Percentiles rank a stretch among this genome's conserved stretches.
These are phyloP conservation scores for Diaporthe capsici DNA, from an alignment of 2,329 filamentous ascomycete species.

Conservation along the genomic window DNA sequence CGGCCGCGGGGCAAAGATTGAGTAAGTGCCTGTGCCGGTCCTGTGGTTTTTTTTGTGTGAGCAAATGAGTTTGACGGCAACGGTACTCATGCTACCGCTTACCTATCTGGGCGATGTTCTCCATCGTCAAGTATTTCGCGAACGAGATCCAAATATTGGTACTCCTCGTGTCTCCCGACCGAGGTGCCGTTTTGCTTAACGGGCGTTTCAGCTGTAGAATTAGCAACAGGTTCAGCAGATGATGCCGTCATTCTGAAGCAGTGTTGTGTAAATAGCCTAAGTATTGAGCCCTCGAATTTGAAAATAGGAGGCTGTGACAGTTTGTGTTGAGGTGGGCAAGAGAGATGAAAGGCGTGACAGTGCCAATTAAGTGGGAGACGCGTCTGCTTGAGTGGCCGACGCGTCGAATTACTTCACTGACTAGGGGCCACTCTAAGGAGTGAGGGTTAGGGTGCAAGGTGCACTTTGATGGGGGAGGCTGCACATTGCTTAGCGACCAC, in stretches of 20 bases:
- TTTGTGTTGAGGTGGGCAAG: background rate
- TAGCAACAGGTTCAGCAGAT: constrained; percentile 26
- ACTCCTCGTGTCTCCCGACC: constrained; percentile 79
- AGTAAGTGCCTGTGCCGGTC: constrained; percentile 93
- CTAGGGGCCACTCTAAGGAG: too few species aligned
- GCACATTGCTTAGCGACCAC: too few species aligned
- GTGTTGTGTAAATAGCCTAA: background rate
- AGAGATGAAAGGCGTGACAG: background rate
- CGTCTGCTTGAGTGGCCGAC: constrained; percentile 8
- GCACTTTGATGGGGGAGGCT: background rate
- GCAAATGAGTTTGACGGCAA: constrained; percentile 19
- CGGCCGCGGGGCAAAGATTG: constrained; percentile 88
- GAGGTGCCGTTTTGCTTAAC: constrained; percentile 26
- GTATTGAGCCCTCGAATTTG: background rate
- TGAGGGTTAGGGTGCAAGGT: background rate
- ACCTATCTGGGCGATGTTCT: constrained; percentile 91
- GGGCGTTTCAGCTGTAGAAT: constrained; percentile 5
- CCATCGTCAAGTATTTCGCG: constrained; percentile 85
- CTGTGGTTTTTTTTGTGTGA: constrained; percentile 56
- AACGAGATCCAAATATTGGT: constrained; percentile 93
- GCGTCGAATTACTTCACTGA: background rate
- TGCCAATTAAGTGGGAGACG: constrained; percentile 28
- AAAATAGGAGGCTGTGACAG: background rate
- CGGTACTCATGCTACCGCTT: constrained; percentile 42
- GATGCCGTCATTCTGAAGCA: constrained; percentile 34